A percentile compares a stretch with the other conserved stretches of the same genome.
These are phyloP conservation scores for Quercus mongolica DNA, from an alignment of 306 rosid genomes.

Conservation along the genomic window DNA sequence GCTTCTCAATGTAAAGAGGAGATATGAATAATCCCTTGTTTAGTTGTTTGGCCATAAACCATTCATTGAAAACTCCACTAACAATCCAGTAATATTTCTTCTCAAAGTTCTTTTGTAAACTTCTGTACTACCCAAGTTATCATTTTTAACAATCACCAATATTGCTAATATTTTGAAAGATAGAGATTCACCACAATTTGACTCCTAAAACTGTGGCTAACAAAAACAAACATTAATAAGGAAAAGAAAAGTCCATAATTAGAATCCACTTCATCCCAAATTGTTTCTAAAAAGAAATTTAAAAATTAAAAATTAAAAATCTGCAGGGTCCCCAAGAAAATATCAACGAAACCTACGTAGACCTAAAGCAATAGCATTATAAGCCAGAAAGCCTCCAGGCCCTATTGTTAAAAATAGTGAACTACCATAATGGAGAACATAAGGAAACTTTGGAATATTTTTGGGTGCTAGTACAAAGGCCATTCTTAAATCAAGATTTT, in stretches of 20 bases:
- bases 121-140: not conserved
- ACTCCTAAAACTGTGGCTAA: too few relatives aligned
- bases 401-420: conserved; percentile 3
- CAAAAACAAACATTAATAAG: not conserved
- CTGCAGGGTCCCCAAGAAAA: not conserved
- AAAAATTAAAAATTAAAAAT: not conserved
- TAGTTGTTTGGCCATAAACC: not conserved
- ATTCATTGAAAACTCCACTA: not conserved
- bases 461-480: not conserved
- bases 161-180: not conserved
- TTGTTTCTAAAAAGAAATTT: not conserved
- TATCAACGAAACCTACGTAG: not conserved
- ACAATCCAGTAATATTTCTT: not conserved
- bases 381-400: conserved; percentile 4
- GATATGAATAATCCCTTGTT: not conserved
- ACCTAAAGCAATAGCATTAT: conserved; percentile 14
- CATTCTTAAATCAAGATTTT: not conserved
- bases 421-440: not conserved
- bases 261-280: not conserved
- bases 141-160: not conserved
- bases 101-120: not conserved
- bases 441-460: not conserved
- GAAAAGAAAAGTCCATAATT: not conserved
- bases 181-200: too few relatives aligned
- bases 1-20: not conserved